Evolutionary conservation across 1,284 basidiomycete genomes (phyloP), one percentile per base, ranked within the genome.

Genomic region (Microbotryomycetes sp.): DNA sequence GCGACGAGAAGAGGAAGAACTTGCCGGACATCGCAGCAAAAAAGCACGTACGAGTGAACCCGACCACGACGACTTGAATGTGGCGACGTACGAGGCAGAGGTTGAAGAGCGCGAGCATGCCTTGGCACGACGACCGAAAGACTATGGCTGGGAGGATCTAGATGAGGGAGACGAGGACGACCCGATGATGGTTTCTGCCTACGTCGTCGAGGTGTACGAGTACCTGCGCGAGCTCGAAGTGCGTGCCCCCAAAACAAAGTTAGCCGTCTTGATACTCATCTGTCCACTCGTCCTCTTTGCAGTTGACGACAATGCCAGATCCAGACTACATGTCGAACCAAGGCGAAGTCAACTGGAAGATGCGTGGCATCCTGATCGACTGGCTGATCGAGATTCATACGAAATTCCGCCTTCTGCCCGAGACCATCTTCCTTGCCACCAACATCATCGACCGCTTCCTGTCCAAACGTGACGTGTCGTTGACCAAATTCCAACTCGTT

Each of bases 391-490:
- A 97, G 78, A 88, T 97, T 24, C 94, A 98, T 76, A 68, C 66
- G 68, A 90, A 91, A 71, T 97, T 97, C 81, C 87, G 87, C 61
- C 82, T 98, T 21, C 81, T 96, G 7, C 92, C 93, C 9, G 94
- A 98, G 78, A 97, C 94, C 0, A 84, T 98, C 54, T 97, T 94
- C 79, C 84, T 98, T 61, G 87, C 88, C 66, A 81, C 90, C 73
- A 97, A 98, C 80, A 86, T 97, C 73, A 88, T 97, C 72, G 96
- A 98, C 77, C 90, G 94, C 55, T 97, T 98, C 82, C 83, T 97
- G 27, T 92, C 91, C 3, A 80, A 84, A 1, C 88, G 92, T 6
- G 85, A 89, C 52, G 89, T 97, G 52, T 93, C 91, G 5, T 82
- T 97, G 21, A 85, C 86, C 70, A 96, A 97, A 75, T 83, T 97